Evolutionary conservation across 768 basidiomycete genomes (phyloP), one percentile per base, ranked within the genome.

Genomic region (Psilocybe cubensis): DNA sequence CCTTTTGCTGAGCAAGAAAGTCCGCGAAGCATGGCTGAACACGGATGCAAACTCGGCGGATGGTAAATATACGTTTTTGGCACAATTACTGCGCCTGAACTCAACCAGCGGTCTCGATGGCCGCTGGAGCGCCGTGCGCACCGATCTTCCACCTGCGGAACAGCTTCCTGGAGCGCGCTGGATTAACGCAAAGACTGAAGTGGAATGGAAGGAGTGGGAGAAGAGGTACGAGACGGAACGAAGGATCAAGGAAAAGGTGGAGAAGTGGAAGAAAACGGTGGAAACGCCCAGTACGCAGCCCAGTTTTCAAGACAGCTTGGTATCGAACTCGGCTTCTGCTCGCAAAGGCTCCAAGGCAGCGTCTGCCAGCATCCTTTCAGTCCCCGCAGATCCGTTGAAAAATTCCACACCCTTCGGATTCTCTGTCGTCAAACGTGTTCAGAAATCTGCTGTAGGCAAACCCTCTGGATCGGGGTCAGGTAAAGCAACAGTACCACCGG

Each of bases 201-300:
- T 59, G 4, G 63, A 69, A 31, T 69, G 68, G 68, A 42, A 9
- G 0, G 66, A 66, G 20, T 69, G 68, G 68, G 68, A 69, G 57
- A 61, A 51, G 44, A 59, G 54, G 33, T 59, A 59, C 38, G 12
- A 35, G n/a, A 61, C 62, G 31, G 59, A 63, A 40, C 27, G 58
- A 18, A 58, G 42, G 27, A 42, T 66, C 10, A 60, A 59, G 23
- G 61, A 64, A 20, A 68, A 65, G 62, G 62, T 69, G 18, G 66
- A 67, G 51, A 64, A 38, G 28, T 69, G 68, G 68, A 61, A 63
- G 38, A 59, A 52, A 57, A 62, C 40, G 3, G 57, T 68, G 9
- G 51, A 61, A 18, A 33, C 49, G 23, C 45, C 54, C 24, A 56
- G 50, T 38, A 52, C 52, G 42, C 43, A 35, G 3, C 40, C 40